A percentile compares a stretch with the other conserved stretches of the same genome.
Conservation (phyloP, 257 asterid genomes). For the Euphrasia confusa region DNA sequence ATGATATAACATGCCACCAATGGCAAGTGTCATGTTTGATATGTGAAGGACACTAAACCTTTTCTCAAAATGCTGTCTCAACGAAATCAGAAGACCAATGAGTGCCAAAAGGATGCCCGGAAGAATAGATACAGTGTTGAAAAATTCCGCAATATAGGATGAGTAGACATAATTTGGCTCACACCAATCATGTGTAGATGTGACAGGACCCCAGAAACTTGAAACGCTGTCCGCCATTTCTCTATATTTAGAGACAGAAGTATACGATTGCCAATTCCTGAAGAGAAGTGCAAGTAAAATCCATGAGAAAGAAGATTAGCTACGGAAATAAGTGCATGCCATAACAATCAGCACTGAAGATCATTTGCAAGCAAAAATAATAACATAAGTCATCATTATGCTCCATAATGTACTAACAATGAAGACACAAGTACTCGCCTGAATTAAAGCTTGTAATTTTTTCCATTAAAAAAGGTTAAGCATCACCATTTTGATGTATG, state of each 20-base stretch:
- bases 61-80: conserved; percentile 83
- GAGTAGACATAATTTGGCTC: conserved; percentile 87
- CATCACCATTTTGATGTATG: too few relatives aligned
- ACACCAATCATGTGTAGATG: conserved; percentile 95
- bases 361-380: too few relatives aligned
- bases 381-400: too few relatives aligned
- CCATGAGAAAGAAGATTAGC: too few relatives aligned
- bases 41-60: conserved; percentile 88
- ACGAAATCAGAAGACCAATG: conserved; percentile 70
- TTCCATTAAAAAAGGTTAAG: too few relatives aligned
- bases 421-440: too few relatives aligned
- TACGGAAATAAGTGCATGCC: too few relatives aligned
- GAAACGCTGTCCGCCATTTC: conserved; percentile 66
- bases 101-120: conserved; percentile 80
- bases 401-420: too few relatives aligned
- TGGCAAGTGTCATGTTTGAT: conserved; percentile 81
- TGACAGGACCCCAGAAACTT: conserved; percentile 96
- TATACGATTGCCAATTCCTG: neutral
- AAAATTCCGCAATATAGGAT: conserved; percentile 83
- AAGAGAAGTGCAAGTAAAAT: neutral
- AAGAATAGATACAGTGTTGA: conserved; percentile 76
- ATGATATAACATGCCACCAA: conserved; percentile 89
- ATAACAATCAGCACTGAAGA: too few relatives aligned
- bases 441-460: too few relatives aligned
- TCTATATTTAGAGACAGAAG: conserved; percentile 11